A percentile compares a stretch with the other conserved stretches of the same genome.
Evolutionary conservation across 1,139 yeast genomes (phyloP).

Genomic region (Pichiaceae sp.): DNA sequence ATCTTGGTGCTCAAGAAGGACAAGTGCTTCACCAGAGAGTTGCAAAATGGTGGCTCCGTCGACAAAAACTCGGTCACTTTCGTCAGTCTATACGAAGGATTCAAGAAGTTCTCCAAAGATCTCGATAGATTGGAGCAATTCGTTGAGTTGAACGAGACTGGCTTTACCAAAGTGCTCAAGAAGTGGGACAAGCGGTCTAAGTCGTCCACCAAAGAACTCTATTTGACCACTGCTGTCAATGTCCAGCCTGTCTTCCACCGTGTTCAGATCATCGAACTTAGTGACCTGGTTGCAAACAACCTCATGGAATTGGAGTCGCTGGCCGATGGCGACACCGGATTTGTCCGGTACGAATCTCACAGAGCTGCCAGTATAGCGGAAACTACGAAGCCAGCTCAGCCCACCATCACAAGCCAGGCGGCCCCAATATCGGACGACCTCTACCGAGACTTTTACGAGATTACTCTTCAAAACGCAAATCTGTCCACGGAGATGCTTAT

Average conservation of each 20-base stretch:
- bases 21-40: conserved; percentile 31
- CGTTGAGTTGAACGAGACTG: conserved; percentile 89
- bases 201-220: conserved; percentile 87
- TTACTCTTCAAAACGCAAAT: conserved; percentile 22
- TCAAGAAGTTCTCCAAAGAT: conserved; percentile 84
- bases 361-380: background rate
- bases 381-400: background rate
- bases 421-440: conserved; percentile 13
- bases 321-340: conserved; percentile 54
- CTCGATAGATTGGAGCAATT: conserved; percentile 83
- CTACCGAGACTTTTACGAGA: conserved; percentile 24
- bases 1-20: conserved; percentile 65
- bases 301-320: conserved; percentile 80
- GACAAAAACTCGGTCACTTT: conserved; percentile 45
- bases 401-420: background rate
- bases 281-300: conserved; percentile 72
- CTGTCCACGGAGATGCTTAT: conserved; percentile 17
- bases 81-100: conserved; percentile 71
- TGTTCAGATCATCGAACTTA: conserved; percentile 74
- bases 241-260: conserved; percentile 96
- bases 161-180: conserved; percentile 88
- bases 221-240: conserved; percentile 84
- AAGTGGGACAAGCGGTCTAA: conserved; percentile 98
- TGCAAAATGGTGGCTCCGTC: conserved; percentile 26
- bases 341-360: conserved; percentile 14